These are phyloP conservation scores for Aethionema arabicum DNA, from an alignment of 345 rosid genomes.

Conservation along the genomic window DNA sequence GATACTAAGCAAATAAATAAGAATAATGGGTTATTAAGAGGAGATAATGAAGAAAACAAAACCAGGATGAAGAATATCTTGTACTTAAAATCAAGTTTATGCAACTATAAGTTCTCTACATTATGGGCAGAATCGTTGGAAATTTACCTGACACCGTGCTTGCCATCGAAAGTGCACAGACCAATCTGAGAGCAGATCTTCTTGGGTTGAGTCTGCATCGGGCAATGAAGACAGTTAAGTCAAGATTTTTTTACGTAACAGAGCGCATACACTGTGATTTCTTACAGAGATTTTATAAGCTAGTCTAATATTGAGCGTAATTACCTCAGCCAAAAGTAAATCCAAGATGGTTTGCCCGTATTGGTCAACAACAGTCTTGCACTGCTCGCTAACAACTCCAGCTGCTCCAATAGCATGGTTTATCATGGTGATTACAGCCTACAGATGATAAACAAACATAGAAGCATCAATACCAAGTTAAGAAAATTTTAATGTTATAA, in stretches of 20 bases:
- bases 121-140: constrained; percentile 5
- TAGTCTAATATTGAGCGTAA: constrained; percentile 11
- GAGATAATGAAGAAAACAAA: background rate
- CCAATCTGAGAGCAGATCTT: constrained; percentile 87
- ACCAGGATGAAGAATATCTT: constrained; percentile 2
- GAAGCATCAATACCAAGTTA: constrained; percentile 4
- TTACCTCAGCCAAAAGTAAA: constrained; percentile 63
- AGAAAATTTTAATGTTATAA: background rate
- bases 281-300: constrained; percentile 1
- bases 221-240: background rate
- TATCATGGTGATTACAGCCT: constrained; percentile 76
- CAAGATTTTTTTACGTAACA: constrained; percentile 2
- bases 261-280: background rate
- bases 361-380: constrained; percentile 78
- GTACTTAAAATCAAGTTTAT: constrained; percentile 5
- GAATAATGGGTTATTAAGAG: background rate
- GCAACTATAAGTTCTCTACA: background rate
- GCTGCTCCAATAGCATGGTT: constrained; percentile 89
- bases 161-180: constrained; percentile 80
- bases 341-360: constrained; percentile 76
- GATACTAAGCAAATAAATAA: constrained; percentile 39
- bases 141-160: constrained; percentile 73
- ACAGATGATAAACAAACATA: constrained; percentile 23
- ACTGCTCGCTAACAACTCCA: constrained; percentile 80
- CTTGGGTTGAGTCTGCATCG: constrained; percentile 56